Conservation (phyloP, 371 early-diverging fungal genomes). For the Mortierella polycephala region DNA sequence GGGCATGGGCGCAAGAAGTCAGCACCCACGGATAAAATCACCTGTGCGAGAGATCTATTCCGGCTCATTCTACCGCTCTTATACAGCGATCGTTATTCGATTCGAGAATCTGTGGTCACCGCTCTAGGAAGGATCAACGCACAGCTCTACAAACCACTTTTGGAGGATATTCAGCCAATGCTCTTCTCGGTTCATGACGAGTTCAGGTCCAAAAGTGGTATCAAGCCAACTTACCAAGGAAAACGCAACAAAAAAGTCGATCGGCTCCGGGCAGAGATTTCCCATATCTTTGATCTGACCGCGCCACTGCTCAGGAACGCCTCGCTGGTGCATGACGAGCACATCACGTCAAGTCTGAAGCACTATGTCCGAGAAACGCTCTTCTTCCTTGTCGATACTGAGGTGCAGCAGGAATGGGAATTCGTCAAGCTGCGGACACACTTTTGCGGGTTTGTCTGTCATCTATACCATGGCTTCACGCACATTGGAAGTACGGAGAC, state of each 20-base stretch:
- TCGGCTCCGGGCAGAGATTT: constrained; percentile 78
- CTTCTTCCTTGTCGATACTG: constrained; percentile 72
- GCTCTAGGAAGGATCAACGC: constrained; percentile 78
- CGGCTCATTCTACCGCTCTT: constrained; percentile 72
- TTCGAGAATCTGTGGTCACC: constrained; percentile 77
- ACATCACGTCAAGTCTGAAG: constrained; percentile 70
- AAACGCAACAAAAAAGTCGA: constrained; percentile 76
- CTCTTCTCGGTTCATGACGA: constrained; percentile 78
- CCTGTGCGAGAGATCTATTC: constrained; percentile 70
- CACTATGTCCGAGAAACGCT: constrained; percentile 80
- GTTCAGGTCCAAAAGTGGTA: constrained; percentile 57
- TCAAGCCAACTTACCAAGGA: constrained; percentile 68
- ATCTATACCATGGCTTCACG: constrained; percentile 78
- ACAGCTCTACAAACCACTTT: constrained; percentile 72
- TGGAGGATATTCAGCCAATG: constrained; percentile 75
- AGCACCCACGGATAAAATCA: constrained; percentile 60
- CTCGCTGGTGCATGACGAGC: constrained; percentile 70
- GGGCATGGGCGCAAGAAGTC: constrained; percentile 67
- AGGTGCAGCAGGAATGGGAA: constrained; percentile 88
- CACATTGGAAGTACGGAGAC: constrained; percentile 59
- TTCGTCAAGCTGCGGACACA: constrained; percentile 88
- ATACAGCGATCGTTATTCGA: constrained; percentile 75
- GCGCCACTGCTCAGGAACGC: constrained; percentile 73
- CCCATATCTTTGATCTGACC: constrained; percentile 78
- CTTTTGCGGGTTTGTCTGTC: constrained; percentile 87